Evolutionary conservation across 768 basidiomycete genomes (phyloP).

Genomic region (Leucosporidium yakuticum): DNA sequence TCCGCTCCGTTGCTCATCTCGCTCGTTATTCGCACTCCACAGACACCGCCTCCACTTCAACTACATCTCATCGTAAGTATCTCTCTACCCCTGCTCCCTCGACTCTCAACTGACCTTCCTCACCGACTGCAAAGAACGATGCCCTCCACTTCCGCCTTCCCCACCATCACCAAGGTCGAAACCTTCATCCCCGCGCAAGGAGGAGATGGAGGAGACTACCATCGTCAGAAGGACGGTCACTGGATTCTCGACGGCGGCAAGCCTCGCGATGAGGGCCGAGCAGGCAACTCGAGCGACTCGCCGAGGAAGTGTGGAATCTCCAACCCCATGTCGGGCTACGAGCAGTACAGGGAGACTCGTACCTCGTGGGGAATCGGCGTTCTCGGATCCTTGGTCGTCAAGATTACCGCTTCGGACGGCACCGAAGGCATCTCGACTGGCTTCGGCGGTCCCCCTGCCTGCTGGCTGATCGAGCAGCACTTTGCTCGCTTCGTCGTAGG

Average conservation of each 20-base stretch:
- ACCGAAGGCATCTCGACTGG: slow-evolving; percentile 34
- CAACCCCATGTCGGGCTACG: slow-evolving; percentile 45
- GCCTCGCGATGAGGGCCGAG: slow-evolving; percentile 13
- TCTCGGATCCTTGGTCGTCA: slow-evolving; percentile 46
- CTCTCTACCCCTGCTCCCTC: no score
- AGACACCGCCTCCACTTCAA: no score
- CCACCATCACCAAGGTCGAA: slow-evolving; percentile 41
- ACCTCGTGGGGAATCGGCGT: slow-evolving; percentile 46
- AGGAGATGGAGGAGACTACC: slow-evolving; percentile 46
- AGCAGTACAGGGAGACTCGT: slow-evolving; percentile 42
- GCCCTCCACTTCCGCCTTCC: slow-evolving; percentile 7
- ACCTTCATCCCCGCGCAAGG: slow-evolving; percentile 44
- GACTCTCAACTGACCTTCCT: no score
- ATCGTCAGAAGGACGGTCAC: slow-evolving; percentile 42
- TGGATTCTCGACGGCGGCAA: slow-evolving; percentile 41
- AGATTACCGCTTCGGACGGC: slow-evolving; percentile 45
- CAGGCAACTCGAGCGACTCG: slow-evolving; percentile 22
- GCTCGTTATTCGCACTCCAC: no score
- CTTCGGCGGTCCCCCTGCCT: slow-evolving; percentile 44
- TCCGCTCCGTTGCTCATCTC: no score
- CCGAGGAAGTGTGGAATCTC: slow-evolving; percentile 40
- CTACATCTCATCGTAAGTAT: no score
- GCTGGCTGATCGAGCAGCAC: slow-evolving; percentile 47
- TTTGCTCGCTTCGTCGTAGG: slow-evolving; percentile 46
- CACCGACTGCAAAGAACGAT: no score